Conservation (phyloP, 805 yeast genomes). For the Saccharomyces paradoxus region DNA sequence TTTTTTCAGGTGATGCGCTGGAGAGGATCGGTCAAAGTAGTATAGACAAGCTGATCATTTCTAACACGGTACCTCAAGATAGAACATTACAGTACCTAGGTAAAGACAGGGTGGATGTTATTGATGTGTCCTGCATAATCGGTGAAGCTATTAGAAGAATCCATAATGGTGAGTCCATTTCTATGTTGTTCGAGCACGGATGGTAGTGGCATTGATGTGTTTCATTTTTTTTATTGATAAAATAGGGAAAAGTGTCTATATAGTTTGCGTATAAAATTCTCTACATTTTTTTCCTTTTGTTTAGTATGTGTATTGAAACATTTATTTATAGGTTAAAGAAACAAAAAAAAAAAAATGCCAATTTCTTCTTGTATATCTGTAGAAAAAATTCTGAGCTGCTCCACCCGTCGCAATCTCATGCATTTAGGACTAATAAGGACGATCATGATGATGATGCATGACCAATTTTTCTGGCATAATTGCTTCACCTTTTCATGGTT, state of each 20-base stretch:
- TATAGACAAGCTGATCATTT: conserved; percentile 78
- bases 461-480: not conserved
- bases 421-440: not conserved
- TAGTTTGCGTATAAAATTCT: not conserved
- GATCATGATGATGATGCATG: not conserved
- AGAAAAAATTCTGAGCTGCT: not conserved
- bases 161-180: conserved; percentile 93
- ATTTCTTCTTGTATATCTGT: not conserved
- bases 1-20: conserved; percentile 87
- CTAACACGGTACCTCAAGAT: conserved; percentile 85
- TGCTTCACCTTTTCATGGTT: not conserved
- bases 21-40: conserved; percentile 55
- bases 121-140: conserved; percentile 81
- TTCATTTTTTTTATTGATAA: not conserved
- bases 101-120: conserved; percentile 54
- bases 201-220: conserved; percentile 19
- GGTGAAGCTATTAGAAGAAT: conserved; percentile 95
- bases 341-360: not conserved
- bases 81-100: conserved; percentile 47
- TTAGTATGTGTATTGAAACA: not conserved
- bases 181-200: conserved; percentile 84
- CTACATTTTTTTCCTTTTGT: not conserved
- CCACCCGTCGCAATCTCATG: not conserved
- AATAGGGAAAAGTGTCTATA: not conserved
- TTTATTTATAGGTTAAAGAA: not conserved